A percentile compares a stretch with the other conserved stretches of the same genome.
These are phyloP conservation scores for Fusarium coffeatum DNA, from an alignment of 2,329 filamentous ascomycete genomes.

Conservation along the genomic window DNA sequence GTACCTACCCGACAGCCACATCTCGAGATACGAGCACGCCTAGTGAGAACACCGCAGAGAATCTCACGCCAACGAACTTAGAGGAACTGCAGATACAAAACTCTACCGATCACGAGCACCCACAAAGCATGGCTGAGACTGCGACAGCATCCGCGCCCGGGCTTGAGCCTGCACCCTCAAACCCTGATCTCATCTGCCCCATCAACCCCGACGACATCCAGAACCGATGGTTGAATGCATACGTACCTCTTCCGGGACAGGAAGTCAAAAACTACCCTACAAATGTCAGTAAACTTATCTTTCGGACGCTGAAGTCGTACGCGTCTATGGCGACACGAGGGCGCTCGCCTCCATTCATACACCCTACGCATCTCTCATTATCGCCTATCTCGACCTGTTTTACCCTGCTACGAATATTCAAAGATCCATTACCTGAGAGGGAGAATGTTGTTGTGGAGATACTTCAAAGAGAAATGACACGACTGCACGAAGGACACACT, in stretches of 20 bases:
- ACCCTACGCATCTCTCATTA: constrained; percentile 51
- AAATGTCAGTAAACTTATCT: constrained; percentile 54
- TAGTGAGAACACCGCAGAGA: not conserved
- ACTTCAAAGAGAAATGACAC: constrained; percentile 58
- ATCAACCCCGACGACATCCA: constrained; percentile 60
- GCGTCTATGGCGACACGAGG: constrained; percentile 52
- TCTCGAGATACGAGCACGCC: not conserved
- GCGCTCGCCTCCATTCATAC: constrained; percentile 58
- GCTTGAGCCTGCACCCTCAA: not conserved
- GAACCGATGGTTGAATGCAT: constrained; percentile 62
- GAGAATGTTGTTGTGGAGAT: constrained; percentile 48
- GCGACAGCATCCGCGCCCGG: not conserved
- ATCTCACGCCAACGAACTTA: not conserved
- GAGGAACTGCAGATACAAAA: not conserved
- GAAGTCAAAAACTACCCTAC: constrained; percentile 56
- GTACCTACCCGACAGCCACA: constrained; percentile 42
- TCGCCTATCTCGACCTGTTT: constrained; percentile 56
- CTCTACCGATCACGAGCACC: too few relatives aligned
- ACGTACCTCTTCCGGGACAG: constrained; percentile 58
- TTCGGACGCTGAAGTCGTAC: constrained; percentile 59
- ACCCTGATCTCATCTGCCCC: constrained; percentile 53
- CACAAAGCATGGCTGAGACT: not conserved
- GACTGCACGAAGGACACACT: constrained; percentile 47
- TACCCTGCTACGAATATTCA: constrained; percentile 48
- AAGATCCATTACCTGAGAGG: too few relatives aligned